phyloP scores from a whole-genome alignment of 2,329 filamentous ascomycete genomes.

The Colletotrichum higginsianum region DNA sequence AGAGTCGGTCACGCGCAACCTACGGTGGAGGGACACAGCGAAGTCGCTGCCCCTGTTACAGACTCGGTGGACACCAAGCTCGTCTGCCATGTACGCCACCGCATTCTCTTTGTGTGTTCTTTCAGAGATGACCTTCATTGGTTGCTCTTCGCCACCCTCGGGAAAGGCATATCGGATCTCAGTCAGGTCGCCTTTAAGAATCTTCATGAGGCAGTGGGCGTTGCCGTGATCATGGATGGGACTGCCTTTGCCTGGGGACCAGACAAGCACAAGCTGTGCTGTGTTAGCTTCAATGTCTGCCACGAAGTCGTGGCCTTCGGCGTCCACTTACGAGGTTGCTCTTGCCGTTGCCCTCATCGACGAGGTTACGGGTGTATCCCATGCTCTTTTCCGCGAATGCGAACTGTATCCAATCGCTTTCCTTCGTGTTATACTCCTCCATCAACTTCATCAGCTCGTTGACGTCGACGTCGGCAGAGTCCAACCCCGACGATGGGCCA shows the following conservation, averaged over 20 bases:
- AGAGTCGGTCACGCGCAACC: conserved; percentile 11
- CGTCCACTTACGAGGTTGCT: conserved; percentile 75
- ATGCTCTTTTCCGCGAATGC: conserved; percentile 79
- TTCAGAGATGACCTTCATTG: conserved; percentile 71
- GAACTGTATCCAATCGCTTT: conserved; percentile 81
- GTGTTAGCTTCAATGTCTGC: conserved; percentile 45
- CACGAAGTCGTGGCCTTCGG: conserved; percentile 45
- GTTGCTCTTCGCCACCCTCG: conserved; percentile 47
- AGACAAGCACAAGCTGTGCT: conserved; percentile 84
- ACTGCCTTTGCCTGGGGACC: conserved; percentile 87
- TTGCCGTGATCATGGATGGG: conserved; percentile 92
- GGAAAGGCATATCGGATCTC: conserved; percentile 89
- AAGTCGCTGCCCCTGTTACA: conserved; percentile 82
- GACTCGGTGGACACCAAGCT: conserved; percentile 88
- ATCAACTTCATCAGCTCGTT: conserved; percentile 80
- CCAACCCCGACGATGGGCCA: conserved; percentile 85
- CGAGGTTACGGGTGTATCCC: conserved; percentile 88
- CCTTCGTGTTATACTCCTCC: conserved; percentile 78
- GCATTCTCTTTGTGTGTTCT: conserved; percentile 78
- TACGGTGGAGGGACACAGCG: conserved; percentile 83
- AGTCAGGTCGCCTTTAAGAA: conserved; percentile 82
- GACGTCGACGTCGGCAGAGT: conserved; percentile 86
- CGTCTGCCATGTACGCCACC: conserved; percentile 93
- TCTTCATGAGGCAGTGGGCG: conserved; percentile 94
- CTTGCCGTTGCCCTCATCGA: conserved; percentile 89